Base-by-base conservation (phyloP, 148 eudicot species). In the Polygonum aviculare region DNA sequence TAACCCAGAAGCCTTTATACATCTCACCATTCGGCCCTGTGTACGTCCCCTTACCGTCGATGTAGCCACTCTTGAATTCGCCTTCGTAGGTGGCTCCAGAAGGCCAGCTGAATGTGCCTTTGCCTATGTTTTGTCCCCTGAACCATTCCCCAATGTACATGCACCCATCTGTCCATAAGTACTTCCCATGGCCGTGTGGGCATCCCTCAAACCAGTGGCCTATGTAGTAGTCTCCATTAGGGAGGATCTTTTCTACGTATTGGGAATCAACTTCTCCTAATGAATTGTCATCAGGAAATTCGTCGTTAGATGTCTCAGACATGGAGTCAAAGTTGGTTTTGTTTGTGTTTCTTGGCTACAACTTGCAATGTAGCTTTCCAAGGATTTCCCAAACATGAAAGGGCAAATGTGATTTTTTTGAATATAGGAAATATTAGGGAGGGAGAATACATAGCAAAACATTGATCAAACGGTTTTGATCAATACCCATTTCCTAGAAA, bases 81-180 rank as follows among this genome's bases (percentile, higher is more conserved):
- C 99, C 99, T 69, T 95, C 98, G 57, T 90, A 95, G 15, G 84
- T 78, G 0, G 98, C 93, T 44, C 98, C 98, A 0, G 90, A 88
- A 54, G 99, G 98, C 99, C 99, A 95, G 78, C 85, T 89, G 77
- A 95, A 95, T 75, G 76, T 75, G 15, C 99, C 99, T 83, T 79
- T 88, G 4, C 99, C 99, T 81, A 88, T 91, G 0, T 89, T 88
- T 74, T 95, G 95, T 5, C 99, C 99, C 62, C 87, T 74, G 52
- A 82, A 86, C 97, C 97, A 95, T 39, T 91, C 99, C 2, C 99
- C 99, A 15, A 89, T 80, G 74, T 95, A 91, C 86, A 87, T 86
- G 49, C 97, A 95, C 36, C 99, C 97, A 45, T 95, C 99, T 0
- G 84, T 87, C 98, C 98, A 95, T 79, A 87, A 76, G 70, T 95